Base-by-base conservation (phyloP, 2,329 filamentous ascomycete species). In the Coniochaeta hoffmannii region DNA sequence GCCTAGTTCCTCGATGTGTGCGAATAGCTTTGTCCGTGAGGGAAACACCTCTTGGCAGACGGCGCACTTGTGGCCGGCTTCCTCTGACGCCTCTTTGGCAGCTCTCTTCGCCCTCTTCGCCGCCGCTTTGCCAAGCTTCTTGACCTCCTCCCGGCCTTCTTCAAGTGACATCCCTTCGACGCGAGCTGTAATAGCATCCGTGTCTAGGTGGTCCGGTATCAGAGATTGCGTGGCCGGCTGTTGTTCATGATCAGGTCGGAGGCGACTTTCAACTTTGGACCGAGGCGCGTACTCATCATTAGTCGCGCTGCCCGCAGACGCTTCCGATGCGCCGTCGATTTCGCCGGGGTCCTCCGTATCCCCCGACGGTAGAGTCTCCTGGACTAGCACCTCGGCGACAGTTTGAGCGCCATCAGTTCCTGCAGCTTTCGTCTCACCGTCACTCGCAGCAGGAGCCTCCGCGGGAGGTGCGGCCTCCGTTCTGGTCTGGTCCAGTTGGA, bases 11-110 rank as follows among this genome's bases (percentile, higher is more conserved):
- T 83, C 81, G 56, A 94, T 77, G 68, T 95, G 90, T 53, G 80
- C 75, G 67, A 93, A 93, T 17, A 95, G 71, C 61, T 83, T 85
- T 6, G 82, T 87, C 61, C 84, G 86, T 1, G 87, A 90, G 0
- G 81, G 60, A 55, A 81, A 83, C 1, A 57, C 59, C 56, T 71
- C 69, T 2, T 70, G 65, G 61, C 80, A 83, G 15, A 73, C 68
- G 26, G 69, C 64, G 61, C 79, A 81, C 55, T 61, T 69, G 54
- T 77, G 69, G 69, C 69, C 62, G 19, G 36, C 17, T 41, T 66
- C 65, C 32, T 68, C 63, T 24, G 69, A 68, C 38, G 67, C 68
- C 54, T 71, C 68, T 9, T 71, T 72, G 46, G 76, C 71, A 31
- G 72, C 72, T 63, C 73, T 78, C 62, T 75, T 78, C 61, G 76